phyloP scores from a whole-genome alignment of 2,329 filamentous ascomycete species.

The Colletotrichum australisinense region DNA sequence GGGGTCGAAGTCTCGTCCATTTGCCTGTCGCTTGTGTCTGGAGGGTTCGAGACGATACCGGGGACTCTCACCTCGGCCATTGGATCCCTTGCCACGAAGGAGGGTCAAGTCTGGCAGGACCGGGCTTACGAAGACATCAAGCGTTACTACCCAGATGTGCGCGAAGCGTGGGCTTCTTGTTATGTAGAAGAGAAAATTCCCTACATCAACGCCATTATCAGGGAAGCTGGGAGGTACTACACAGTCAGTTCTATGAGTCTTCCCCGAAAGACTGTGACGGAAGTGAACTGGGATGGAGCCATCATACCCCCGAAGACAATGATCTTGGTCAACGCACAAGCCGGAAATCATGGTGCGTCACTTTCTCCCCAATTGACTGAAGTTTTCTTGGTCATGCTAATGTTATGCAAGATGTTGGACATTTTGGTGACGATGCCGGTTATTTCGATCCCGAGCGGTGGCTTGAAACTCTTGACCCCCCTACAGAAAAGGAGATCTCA shows the following conservation, averaged over 20 bases:
- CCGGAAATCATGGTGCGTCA: conserved; percentile 51
- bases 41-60: conserved; percentile 84
- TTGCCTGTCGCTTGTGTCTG: conserved; percentile 84
- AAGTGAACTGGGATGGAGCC: conserved; percentile 75
- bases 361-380: neutral
- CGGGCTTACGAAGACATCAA: conserved; percentile 78
- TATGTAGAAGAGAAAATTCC: conserved; percentile 79
- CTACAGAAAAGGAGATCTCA: conserved; percentile 56
- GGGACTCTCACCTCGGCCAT: conserved; percentile 85
- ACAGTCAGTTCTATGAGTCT: conserved; percentile 84
- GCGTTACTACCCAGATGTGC: conserved; percentile 75
- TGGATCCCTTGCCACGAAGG: conserved; percentile 75
- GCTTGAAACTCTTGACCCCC: conserved; percentile 47
- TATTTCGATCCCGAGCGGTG: conserved; percentile 79
- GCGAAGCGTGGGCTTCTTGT: conserved; percentile 79
- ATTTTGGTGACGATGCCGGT: conserved; percentile 69
- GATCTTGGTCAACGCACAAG: conserved; percentile 70
- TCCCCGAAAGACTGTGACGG: conserved; percentile 77
- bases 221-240: conserved; percentile 83
- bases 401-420: conserved; percentile 80
- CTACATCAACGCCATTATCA: conserved; percentile 82
- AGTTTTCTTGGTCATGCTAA: conserved; percentile 61
- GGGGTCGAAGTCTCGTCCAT: conserved; percentile 81
- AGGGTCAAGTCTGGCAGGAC: conserved; percentile 77
- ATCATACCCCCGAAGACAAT: conserved; percentile 80